Evolutionary conservation across 805 yeast genomes (phyloP).

Genomic region (Cephaloascus albidus): DNA sequence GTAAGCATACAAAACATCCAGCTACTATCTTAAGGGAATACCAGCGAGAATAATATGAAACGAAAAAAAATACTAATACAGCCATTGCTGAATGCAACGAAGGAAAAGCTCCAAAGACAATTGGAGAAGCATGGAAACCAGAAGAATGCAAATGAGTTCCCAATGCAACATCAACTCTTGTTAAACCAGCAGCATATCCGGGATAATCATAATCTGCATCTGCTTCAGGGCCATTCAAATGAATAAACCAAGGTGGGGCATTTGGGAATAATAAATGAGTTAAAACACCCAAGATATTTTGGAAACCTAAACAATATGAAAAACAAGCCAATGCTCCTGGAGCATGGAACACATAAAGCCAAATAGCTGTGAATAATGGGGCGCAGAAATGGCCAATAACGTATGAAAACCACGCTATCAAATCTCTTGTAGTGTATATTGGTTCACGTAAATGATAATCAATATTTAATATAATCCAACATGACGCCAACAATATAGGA

Average conservation of each 20-base stretch:
- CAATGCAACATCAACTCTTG: slow-evolving; percentile 52
- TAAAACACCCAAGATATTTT: slow-evolving; percentile 48
- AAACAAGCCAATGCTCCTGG: slow-evolving; percentile 54
- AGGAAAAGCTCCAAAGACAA: slow-evolving; percentile 60
- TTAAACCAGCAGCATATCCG: slow-evolving; percentile 66
- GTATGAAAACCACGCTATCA: slow-evolving; percentile 53
- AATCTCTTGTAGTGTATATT: slow-evolving; percentile 35
- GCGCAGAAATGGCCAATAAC: slow-evolving; percentile 52
- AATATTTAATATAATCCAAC: slow-evolving; percentile 43
- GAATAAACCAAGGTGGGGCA: slow-evolving; percentile 71
- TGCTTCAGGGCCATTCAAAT: slow-evolving; percentile 47
- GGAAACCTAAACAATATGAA: slow-evolving; percentile 46
- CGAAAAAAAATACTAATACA: slow-evolving; percentile 34
- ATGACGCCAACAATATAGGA: slow-evolving; percentile 27
- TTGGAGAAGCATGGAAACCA: slow-evolving; percentile 60
- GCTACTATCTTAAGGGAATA: slow-evolving; percentile 22
- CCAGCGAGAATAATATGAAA: slow-evolving; percentile 30
- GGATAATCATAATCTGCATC: slow-evolving; percentile 50
- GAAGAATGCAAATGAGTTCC: slow-evolving; percentile 52
- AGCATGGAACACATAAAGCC: slow-evolving; percentile 56
- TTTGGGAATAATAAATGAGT: slow-evolving; percentile 59
- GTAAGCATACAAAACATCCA: slow-evolving; percentile 37
- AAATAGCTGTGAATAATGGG: slow-evolving; percentile 53
- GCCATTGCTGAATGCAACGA: slow-evolving; percentile 64
- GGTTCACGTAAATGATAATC: slow-evolving; percentile 31